phyloP scores from a whole-genome alignment of 1,139 yeast genomes.

The Magnusiomyces sp. region DNA sequence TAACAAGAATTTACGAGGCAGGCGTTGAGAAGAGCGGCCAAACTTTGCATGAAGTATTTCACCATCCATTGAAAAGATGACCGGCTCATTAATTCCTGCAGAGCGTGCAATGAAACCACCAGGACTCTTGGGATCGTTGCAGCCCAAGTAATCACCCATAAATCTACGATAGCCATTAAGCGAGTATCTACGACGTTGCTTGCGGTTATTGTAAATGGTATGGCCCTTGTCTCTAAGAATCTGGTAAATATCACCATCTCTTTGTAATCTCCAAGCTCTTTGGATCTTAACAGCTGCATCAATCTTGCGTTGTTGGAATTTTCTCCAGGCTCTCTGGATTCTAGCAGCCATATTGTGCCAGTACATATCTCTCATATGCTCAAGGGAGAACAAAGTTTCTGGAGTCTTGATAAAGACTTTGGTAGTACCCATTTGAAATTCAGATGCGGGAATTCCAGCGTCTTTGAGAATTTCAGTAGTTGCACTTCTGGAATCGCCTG shows the following conservation, averaged over 20 bases:
- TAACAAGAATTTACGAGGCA: constrained; percentile 64
- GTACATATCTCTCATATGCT: constrained; percentile 92
- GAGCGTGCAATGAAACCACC: constrained; percentile 58
- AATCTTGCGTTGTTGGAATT: constrained; percentile 67
- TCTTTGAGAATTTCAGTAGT: constrained; percentile 70
- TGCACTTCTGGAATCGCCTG: constrained; percentile 78
- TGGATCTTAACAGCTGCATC: constrained; percentile 85
- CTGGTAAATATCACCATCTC: constrained; percentile 60
- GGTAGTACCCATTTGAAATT: constrained; percentile 89
- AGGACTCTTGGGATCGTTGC: constrained; percentile 63
- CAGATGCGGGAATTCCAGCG: constrained; percentile 70
- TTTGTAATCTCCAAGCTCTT: constrained; percentile 72
- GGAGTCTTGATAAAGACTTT: constrained; percentile 96
- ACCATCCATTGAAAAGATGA: constrained; percentile 74
- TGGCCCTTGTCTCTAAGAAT: constrained; percentile 81
- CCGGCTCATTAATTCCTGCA: constrained; percentile 59
- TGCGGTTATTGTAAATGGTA: constrained; percentile 57
- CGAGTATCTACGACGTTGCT: constrained; percentile 86
- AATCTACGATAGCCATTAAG: constrained; percentile 85
- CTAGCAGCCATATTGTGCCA: constrained; percentile 99
- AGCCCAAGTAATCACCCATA: constrained; percentile 87
- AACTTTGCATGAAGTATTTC: constrained; percentile 77
- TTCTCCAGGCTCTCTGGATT: constrained; percentile 95
- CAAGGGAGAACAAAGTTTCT: constrained; percentile 90
- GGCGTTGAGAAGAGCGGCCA: constrained; percentile 82